Evolutionary conservation across 164 flowering plant species (phyloP).

Genomic region (Kalanchoe fedtschenkoi): DNA sequence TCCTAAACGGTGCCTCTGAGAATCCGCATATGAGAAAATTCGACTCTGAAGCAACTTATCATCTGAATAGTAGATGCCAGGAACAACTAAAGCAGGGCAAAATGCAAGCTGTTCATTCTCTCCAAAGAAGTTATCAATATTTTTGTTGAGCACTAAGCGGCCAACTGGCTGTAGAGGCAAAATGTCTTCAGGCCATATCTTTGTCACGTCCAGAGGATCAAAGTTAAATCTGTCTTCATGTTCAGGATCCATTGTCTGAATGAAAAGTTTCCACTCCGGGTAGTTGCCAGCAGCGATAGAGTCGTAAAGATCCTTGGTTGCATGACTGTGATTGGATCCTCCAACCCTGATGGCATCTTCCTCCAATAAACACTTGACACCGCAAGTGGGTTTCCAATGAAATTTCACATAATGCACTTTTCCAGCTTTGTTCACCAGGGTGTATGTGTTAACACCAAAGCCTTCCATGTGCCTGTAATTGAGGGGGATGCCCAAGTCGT

Average conservation of each 20-base stretch:
- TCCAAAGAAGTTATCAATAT: conserved; percentile 93
- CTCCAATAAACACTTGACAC: conserved; percentile 72
- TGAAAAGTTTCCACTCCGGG: conserved; percentile 93
- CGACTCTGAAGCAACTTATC: conserved; percentile 88
- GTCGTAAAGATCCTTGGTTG: conserved; percentile 88
- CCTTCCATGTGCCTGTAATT: conserved; percentile 98
- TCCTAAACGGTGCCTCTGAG: conserved; percentile 97
- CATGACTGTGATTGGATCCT: conserved; percentile 96
- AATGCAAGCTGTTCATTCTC: conserved; percentile 97
- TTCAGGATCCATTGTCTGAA: conserved; percentile 83
- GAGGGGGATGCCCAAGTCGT: conserved; percentile 81
- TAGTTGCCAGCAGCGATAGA: conserved; percentile 86
- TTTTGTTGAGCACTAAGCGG: conserved; percentile 83
- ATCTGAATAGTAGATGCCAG: conserved; percentile 85
- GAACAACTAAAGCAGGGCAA: conserved; percentile 78
- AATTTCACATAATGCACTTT: conserved; percentile 78
- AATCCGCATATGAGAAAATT: conserved; percentile 79
- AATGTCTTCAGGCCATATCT: conserved; percentile 97
- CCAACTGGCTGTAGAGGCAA: conserved; percentile 88
- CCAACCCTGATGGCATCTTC: conserved; percentile 85
- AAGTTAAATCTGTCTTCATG: conserved; percentile 77
- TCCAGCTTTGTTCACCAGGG: conserved; percentile 72
- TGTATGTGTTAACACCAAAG: conserved; percentile 87
- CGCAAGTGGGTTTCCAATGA: conserved; percentile 97
- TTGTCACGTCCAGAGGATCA: conserved; percentile 92